Evolutionary conservation across 306 rosid species (phyloP).

Genomic region (Hippophae gyantsensis): DNA sequence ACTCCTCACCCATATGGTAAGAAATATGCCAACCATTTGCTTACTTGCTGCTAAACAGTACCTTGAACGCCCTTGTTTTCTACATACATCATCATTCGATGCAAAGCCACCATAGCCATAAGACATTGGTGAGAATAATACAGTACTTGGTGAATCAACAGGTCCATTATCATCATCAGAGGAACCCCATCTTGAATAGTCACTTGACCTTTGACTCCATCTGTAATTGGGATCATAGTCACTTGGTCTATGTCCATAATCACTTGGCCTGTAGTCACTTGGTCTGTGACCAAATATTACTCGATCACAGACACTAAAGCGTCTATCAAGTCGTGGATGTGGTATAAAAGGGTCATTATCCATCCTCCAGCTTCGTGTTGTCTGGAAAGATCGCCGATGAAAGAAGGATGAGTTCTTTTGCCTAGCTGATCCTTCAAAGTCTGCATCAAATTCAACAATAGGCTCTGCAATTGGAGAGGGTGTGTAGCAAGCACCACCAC

Average conservation of each 20-base stretch:
- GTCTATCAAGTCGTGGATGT: slow-evolving; percentile 75
- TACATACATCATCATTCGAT: slow-evolving; percentile 67
- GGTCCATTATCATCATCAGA: slow-evolving; percentile 88
- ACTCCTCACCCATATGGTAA: slow-evolving; percentile 90
- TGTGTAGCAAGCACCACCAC: slow-evolving; percentile 64
- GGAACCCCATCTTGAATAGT: slow-evolving; percentile 82
- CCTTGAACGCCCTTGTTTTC: slow-evolving; percentile 71
- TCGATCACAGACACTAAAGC: slow-evolving; percentile 93
- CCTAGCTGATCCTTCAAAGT: slow-evolving; percentile 91
- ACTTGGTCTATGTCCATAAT: slow-evolving; percentile 61
- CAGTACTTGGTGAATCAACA: slow-evolving; percentile 92
- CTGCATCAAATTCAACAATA: slow-evolving; percentile 75
- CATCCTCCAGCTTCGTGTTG: slow-evolving; percentile 76
- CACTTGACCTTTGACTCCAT: slow-evolving; percentile 41
- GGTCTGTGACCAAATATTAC: slow-evolving; percentile 82
- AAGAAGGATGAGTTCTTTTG: slow-evolving; percentile 90
- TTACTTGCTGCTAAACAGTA: slow-evolving; percentile 96
- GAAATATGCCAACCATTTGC: slow-evolving; percentile 99
- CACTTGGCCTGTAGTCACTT: slow-evolving; percentile 81
- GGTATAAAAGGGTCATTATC: slow-evolving; percentile 69
- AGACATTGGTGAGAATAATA: slow-evolving; percentile 73
- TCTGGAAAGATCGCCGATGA: slow-evolving; percentile 88
- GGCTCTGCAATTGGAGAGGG: slow-evolving; percentile 96
- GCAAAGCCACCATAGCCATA: slow-evolving; percentile 56
- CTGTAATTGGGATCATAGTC: slow-evolving; percentile 48